Base-by-base conservation (phyloP, 2,329 filamentous ascomycete genomes). In the Scedosporium boydii region DNA sequence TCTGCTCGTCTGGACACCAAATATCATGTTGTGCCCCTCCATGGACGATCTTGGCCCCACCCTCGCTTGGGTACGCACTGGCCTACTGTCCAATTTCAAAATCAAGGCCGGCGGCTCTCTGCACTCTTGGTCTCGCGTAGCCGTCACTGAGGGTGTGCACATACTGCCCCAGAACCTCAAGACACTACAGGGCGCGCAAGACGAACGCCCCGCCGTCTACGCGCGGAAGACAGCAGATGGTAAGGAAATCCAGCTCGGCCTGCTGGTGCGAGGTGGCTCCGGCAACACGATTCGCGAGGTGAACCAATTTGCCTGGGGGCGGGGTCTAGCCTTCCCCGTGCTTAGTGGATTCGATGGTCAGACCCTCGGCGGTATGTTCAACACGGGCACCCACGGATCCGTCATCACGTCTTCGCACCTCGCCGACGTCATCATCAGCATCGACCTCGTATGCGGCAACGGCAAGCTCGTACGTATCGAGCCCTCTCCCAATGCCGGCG, bases 321-420 rank as follows among this genome's bases (percentile, higher is more conserved):
- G 42, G 27, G 60, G 60, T 4, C 53, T 62, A n/a, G 60, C 53
- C 10, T 62, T 62, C 38, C 41, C 60, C 10, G 60, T 42, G n/a
- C 53, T 62, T 21, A 55, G 60, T n/a, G 60, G 60, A n/a, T 62
- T 48, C 60, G 60, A 62, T 34, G 60, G 60, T n/a, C 60, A 62
- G 55, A 62, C 60, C 29, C 41, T 62, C 27, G 60, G 60, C 23
- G 60, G 60, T 29, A 44, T 62, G 42, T 62, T 62, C 60, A 62
- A 57, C 53, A 62, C 60, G 55, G 60, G 60, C 38, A 62, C 60
- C n/a, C 60, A 62, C 26, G 60, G 60, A 29, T 62, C 60, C 27
- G 60, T 62, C n/a, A 23, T 62, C 34, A 58, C 29, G 6, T 21
- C 53, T 16, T 58, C 60, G 7, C 60, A 62, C n/a, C 53, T 62